Conservation (phyloP, 2,329 filamentous ascomycete species). For the Colletotrichum simmondsii region DNA sequence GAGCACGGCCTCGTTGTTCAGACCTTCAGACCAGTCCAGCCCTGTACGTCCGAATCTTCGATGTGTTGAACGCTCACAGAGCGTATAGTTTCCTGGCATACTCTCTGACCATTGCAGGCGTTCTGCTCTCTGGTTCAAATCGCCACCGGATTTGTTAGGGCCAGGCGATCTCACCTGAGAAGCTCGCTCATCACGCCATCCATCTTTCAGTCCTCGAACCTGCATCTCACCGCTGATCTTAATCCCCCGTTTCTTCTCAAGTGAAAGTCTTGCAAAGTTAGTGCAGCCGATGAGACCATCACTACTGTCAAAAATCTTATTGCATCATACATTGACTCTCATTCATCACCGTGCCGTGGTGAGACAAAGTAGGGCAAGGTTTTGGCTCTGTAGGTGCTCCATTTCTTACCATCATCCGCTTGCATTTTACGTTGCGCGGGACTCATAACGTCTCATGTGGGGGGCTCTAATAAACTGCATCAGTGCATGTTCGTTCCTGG, state of each 20-base stretch:
- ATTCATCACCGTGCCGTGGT: background rate
- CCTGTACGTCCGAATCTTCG: background rate
- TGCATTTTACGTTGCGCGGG: background rate
- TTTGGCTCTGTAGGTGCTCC: background rate
- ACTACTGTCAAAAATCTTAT: background rate
- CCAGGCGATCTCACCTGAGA: background rate
- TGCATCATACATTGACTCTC: background rate
- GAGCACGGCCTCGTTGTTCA: background rate
- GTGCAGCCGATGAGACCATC: no score
- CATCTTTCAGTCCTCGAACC: background rate
- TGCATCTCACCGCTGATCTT: slow-evolving; percentile 24
- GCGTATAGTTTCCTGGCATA: background rate
- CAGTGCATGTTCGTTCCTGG: background rate
- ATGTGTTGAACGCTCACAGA: background rate
- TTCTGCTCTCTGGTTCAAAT: background rate
- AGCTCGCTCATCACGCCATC: slow-evolving; percentile 2
- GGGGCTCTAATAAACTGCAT: background rate
- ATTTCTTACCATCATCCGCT: background rate
- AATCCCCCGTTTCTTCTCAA: background rate
- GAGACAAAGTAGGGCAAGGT: background rate
- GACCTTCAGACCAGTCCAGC: background rate
- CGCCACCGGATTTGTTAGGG: background rate
- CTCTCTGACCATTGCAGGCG: background rate
- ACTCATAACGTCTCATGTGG: background rate
- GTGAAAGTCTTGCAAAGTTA: background rate